Conservation (phyloP, 495 filamentous ascomycete genomes). For the Lasiosphaeria hispida region DNA sequence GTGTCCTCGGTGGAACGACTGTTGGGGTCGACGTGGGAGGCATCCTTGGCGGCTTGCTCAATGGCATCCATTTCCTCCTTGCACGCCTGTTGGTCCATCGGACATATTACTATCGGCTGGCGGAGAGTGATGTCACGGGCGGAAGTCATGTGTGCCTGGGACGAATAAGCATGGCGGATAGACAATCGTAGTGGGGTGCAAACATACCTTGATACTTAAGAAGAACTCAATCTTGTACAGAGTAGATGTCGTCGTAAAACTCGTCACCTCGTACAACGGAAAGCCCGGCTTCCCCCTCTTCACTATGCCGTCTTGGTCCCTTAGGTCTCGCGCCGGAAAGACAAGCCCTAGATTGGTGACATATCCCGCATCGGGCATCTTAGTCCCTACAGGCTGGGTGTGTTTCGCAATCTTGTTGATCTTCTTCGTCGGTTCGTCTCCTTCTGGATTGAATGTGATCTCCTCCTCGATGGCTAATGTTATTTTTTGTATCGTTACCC, state of each 20-base stretch:
- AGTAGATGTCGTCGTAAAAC: slow-evolving; percentile 90
- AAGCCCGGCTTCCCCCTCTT: slow-evolving; percentile 82
- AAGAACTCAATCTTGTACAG: slow-evolving; percentile 99
- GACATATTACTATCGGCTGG: slow-evolving; percentile 94
- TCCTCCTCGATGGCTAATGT: slow-evolving; percentile 95
- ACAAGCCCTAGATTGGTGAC: slow-evolving; percentile 87
- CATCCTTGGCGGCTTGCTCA: slow-evolving; percentile 90
- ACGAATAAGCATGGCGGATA: slow-evolving; percentile 21
- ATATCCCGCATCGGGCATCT: slow-evolving; percentile 82
- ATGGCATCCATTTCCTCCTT: slow-evolving; percentile 99
- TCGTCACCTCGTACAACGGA: slow-evolving; percentile 81
- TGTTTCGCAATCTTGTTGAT: slow-evolving; percentile 82
- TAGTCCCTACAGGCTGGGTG: slow-evolving; percentile 74
- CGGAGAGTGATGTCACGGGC: slow-evolving; percentile 87
- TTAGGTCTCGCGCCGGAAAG: slow-evolving; percentile 85
- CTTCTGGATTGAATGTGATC: slow-evolving; percentile 95
- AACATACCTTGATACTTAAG: slow-evolving; percentile 81
- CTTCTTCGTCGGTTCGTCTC: slow-evolving; percentile 93
- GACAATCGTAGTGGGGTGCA: background rate
- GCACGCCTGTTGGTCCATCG: slow-evolving; percentile 90
- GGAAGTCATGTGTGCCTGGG: slow-evolving; percentile 82
- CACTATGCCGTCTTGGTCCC: slow-evolving; percentile 85
- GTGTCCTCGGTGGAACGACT: slow-evolving; percentile 85
- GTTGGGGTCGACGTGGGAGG: slow-evolving; percentile 76
- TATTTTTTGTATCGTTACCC: slow-evolving; percentile 91